Evolutionary conservation across 768 basidiomycete species (phyloP), one percentile per base, ranked within the genome.

Genomic region (Amanita exitialis): DNA sequence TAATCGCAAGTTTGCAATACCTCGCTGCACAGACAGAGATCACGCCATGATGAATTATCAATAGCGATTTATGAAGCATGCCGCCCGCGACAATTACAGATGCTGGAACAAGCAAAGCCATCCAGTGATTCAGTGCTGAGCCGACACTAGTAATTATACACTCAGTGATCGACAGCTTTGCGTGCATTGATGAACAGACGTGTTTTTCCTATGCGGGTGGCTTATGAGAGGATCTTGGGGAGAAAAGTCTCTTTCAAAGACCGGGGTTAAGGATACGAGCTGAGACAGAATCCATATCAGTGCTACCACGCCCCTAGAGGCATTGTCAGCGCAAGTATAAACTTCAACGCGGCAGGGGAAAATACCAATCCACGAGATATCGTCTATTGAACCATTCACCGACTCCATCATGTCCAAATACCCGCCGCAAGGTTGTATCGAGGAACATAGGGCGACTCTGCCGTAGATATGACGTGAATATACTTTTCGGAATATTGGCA

Each of bases 41-140:
- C 8, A 71, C 57, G 21, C 77, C 79, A 57, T 86, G 82, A 57
- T 85, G 81, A 12, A 82, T 66, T 38, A 76, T 69, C 12, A 76
- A 58, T 2, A 75, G 58, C 4, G 82, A 82, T 8, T 66, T 60
- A 35, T 71, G 72, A 15, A 69, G 53, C 15, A 64, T 51, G 0
- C 77, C 76, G 7, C 66, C 57, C 3, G 66, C 47, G 2, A 61
- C 42, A n/a, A 76, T 62, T 13, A 76, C 54, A 2, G 61, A 55
- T 35, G 74, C 57, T 1, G 83, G 82, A 5, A 76, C 56, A 37
- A 70, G 63, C 27, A 78, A 64, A 2, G 80, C 72, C 27, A 80
- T 52, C 23, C 66, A 60, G 49, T 71, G 66, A 46, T 81, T 82
- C 32, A 74, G 52, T 32, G 60, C 50, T 6, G 77, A 72, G 41